A percentile compares a stretch with the other conserved stretches of the same genome.
These are phyloP conservation scores for Rhizopogon rudus DNA, from an alignment of 768 basidiomycete genomes.

Conservation along the genomic window DNA sequence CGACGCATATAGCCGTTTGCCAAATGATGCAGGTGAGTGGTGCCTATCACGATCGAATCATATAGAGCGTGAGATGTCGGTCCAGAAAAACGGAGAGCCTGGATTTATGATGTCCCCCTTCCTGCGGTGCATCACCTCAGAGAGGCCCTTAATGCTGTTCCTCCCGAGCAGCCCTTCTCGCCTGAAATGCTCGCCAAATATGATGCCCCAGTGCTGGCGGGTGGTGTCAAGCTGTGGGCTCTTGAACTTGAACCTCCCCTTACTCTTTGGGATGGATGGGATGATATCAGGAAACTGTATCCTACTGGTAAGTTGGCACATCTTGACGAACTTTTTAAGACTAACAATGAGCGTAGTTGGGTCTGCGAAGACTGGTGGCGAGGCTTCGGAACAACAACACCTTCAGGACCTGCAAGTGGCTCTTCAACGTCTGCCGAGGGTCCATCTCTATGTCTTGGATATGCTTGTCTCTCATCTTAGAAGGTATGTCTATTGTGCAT, in stretches of 20 bases:
- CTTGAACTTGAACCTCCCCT: conserved; percentile 91
- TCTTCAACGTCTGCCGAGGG: conserved; percentile 66
- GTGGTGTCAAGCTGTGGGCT: conserved; percentile 81
- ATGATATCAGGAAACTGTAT: conserved; percentile 85
- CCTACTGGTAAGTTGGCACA: conserved; percentile 44
- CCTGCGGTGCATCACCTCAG: conserved; percentile 80
- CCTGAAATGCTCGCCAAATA: conserved; percentile 62
- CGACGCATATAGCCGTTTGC: conserved; percentile 55
- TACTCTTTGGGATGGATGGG: conserved; percentile 85
- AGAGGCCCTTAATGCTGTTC: conserved; percentile 75
- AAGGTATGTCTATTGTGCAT: conserved; percentile 38
- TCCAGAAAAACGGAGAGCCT: conserved; percentile 78
- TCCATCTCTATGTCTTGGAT: conserved; percentile 80
- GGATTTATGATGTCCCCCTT: conserved; percentile 95
- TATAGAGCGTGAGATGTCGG: neutral
- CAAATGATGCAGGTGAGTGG: conserved; percentile 58
- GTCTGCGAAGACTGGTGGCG: conserved; percentile 50
- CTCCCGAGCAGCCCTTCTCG: conserved; percentile 40
- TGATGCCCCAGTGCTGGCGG: conserved; percentile 84
- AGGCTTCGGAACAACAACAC: conserved; percentile 51
- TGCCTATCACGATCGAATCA: neutral
- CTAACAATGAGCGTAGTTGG: conserved; percentile 38
- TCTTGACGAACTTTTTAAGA: neutral
- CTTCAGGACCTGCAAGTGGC: conserved; percentile 57
- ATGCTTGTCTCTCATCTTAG: conserved; percentile 72